These are phyloP conservation scores for Lodderomyces pseudojiufengensis DNA, from an alignment of 1,139 yeast species.

Conservation along the genomic window DNA sequence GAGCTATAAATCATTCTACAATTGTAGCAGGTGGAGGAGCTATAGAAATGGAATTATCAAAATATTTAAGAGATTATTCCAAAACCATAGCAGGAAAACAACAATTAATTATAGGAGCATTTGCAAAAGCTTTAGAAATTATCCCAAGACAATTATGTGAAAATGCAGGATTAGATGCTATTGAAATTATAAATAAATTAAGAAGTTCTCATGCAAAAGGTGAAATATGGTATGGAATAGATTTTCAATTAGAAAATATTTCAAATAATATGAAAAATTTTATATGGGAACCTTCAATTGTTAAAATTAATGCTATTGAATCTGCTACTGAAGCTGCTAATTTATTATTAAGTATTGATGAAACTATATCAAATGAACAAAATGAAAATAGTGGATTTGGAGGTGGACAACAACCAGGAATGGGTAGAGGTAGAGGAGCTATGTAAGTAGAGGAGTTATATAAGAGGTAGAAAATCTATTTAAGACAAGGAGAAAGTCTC, in stretches of 20 bases:
- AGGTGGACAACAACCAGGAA: constrained; percentile 44
- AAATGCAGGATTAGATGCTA: constrained; percentile 96
- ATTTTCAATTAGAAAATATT: constrained; percentile 77
- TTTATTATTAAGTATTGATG: constrained; percentile 87
- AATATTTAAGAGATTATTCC: constrained; percentile 80
- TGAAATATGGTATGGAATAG: constrained; percentile 88
- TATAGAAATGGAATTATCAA: constrained; percentile 94
- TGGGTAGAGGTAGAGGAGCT: constrained; percentile 11
- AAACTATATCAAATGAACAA: constrained; percentile 81
- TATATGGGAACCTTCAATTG: constrained; percentile 98
- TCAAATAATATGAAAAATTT: constrained; percentile 82
- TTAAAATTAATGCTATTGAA: constrained; percentile 87
- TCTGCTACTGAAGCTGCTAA: constrained; percentile 99
- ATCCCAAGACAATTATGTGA: constrained; percentile 97
- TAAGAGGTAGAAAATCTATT: no score
- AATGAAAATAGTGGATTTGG: constrained; percentile 50
- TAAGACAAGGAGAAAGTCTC: no score
- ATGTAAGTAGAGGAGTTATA: constrained; percentile 5
- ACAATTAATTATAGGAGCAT: constrained; percentile 86
- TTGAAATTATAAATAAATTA: constrained; percentile 82
- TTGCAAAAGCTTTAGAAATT: constrained; percentile 90
- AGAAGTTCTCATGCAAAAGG: constrained; percentile 95
- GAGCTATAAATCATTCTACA: constrained; percentile 81
- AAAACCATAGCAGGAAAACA: constrained; percentile 92
- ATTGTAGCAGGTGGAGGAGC: constrained; percentile 99